Base-by-base conservation (phyloP, 805 yeast genomes). In the Torulaspora indica region DNA sequence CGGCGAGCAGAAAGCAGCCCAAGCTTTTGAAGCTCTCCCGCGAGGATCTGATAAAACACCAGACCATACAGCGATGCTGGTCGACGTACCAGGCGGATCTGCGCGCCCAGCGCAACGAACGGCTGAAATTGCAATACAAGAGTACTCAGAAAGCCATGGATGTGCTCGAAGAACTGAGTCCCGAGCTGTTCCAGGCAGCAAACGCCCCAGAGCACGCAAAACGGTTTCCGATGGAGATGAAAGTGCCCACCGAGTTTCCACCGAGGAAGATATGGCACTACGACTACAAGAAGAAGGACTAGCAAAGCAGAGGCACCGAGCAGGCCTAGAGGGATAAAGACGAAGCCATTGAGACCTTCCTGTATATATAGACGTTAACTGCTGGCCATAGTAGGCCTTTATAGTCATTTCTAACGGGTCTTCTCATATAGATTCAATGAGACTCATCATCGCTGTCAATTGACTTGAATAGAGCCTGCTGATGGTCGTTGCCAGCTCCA, bases 171-270 rank as follows among this genome's bases (percentile, higher is more conserved):
- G 44, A 54, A 3, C 58, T 75, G 7, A 72, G 71, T 48, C 78
- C 81, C 0, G 73, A 67, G 37, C 69, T 91, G 40, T 89, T 72
- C 55, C 75, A 72, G 42, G 71, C 70, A 25, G 95, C 96, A 8
- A 81, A 78, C 55, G 63, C 64, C 24, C 67, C 70, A 39, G 82
- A 83, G 53, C 64, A 64, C 35, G 73, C 72, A 40, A 76, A 77
- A 53, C 71, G 88, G 56, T 89, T 86, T 64, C 91, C 95, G 4
- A 68, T 85, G 55, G 96, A 91, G 58, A 63, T 87, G 63, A 79
- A 93, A 59, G 79, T 86, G 8, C 98, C 98, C 15, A 84, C 95
- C 1, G 91, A 89, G 44, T 86, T 72, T 49, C 98, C 98, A 10
- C 85, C 97, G 14, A 79, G 77, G 57, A 74, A 76, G 48, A 72